Conservation (phyloP, 176 grass and related monocot species). For the Saccharum officinarum region DNA sequence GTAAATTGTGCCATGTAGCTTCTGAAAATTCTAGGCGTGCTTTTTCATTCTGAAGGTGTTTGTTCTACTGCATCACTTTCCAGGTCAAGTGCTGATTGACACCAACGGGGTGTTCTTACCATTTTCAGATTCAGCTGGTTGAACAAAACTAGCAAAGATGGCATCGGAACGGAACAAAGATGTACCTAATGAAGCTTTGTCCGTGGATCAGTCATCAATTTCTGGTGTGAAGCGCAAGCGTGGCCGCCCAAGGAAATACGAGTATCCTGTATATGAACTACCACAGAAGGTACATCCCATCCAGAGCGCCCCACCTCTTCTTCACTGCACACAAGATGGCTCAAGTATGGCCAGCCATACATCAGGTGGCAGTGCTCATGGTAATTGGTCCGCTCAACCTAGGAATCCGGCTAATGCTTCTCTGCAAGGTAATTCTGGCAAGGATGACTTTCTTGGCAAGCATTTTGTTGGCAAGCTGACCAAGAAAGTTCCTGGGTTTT, state of each 20-base stretch:
- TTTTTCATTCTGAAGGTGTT: neutral
- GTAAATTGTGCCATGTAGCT: neutral
- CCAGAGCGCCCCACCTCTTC: slow-evolving; percentile 41
- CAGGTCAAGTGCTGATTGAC: neutral
- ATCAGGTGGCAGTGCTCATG: slow-evolving; percentile 18
- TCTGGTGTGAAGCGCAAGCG: slow-evolving; percentile 51
- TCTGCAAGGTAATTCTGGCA: slow-evolving; percentile 29
- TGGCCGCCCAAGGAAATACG: slow-evolving; percentile 50
- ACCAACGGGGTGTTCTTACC: neutral
- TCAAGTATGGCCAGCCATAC: slow-evolving; percentile 16
- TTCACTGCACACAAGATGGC: slow-evolving; percentile 30
- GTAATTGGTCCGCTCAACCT: slow-evolving; percentile 11
- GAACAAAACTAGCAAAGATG: slow-evolving; percentile 28
- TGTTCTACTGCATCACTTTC: neutral
- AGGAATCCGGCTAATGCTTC: slow-evolving; percentile 10
- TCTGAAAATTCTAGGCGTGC: neutral
- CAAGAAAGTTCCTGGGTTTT: slow-evolving; percentile 45
- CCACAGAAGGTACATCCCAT: slow-evolving; percentile 44
- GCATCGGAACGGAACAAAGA: slow-evolving; percentile 39
- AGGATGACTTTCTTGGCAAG: slow-evolving; percentile 43
- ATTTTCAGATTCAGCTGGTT: slow-evolving; percentile 1
- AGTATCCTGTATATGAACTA: slow-evolving; percentile 24
- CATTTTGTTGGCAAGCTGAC: slow-evolving; percentile 49
- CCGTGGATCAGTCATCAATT: slow-evolving; percentile 18
- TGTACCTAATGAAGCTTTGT: slow-evolving; percentile 17